Evolutionary conservation across 2,329 filamentous ascomycete species (phyloP).

Genomic region (Colletotrichum sp.): DNA sequence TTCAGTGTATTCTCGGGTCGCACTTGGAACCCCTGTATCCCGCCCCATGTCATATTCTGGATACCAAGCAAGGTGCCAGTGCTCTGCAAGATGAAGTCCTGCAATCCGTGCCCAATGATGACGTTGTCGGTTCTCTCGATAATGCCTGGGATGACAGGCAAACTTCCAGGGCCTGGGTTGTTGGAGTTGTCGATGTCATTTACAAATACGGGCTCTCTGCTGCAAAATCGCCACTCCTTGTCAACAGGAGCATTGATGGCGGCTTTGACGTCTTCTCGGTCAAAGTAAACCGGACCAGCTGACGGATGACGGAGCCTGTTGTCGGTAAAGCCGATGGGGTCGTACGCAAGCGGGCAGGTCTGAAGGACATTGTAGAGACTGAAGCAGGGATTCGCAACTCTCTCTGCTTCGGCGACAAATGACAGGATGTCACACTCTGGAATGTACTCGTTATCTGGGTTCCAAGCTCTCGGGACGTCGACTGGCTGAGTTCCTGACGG

Average conservation of each 20-base stretch:
- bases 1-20: conserved; percentile 67
- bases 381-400: conserved; percentile 76
- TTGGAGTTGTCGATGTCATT: conserved; percentile 41
- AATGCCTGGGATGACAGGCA: conserved; percentile 65
- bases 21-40: conserved; percentile 70
- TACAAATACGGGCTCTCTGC: conserved; percentile 49
- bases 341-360: conserved; percentile 74
- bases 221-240: conserved; percentile 35
- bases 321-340: conserved; percentile 72
- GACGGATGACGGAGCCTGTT: conserved; percentile 66
- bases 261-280: conserved; percentile 71
- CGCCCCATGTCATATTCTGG: conserved; percentile 84
- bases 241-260: conserved; percentile 68
- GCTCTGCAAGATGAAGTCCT: conserved; percentile 71
- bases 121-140: conserved; percentile 77
- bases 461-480: conserved; percentile 43
- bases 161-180: background rate
- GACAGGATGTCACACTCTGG: conserved; percentile 60
- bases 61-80: conserved; percentile 75
- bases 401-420: conserved; percentile 54
- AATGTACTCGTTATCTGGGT: conserved; percentile 32
- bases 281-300: conserved; percentile 70
- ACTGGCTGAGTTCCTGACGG: conserved; percentile 64
- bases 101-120: conserved; percentile 73
- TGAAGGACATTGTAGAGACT: conserved; percentile 76